Conservation (phyloP, 768 basidiomycete genomes). For the Mycena belliarum region DNA sequence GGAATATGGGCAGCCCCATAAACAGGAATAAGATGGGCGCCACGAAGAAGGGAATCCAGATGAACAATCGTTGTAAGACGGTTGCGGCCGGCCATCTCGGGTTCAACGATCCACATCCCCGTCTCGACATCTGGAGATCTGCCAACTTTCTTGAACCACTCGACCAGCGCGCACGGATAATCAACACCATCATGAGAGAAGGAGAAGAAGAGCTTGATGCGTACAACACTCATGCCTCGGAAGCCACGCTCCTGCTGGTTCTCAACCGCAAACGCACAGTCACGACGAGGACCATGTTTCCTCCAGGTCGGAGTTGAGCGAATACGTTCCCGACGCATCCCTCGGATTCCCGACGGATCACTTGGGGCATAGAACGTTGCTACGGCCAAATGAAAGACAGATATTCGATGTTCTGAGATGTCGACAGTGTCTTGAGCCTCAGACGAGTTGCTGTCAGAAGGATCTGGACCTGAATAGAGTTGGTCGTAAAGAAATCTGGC, state of each 20-base stretch:
- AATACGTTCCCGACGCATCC: constrained; percentile 26
- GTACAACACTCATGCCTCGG: constrained; percentile 22
- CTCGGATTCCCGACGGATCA: constrained; percentile 22
- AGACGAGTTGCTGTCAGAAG: neutral
- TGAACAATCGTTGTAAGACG: constrained; percentile 13
- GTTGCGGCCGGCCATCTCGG: neutral
- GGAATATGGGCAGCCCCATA: constrained; percentile 13
- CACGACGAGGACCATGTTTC: constrained; percentile 12
- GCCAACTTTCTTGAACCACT: constrained; percentile 27
- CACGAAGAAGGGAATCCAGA: constrained; percentile 22
- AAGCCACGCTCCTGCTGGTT: constrained; percentile 18
- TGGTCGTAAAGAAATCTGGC: constrained; percentile 26
- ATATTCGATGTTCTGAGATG: neutral
- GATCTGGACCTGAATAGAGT: constrained; percentile 2
- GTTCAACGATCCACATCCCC: constrained; percentile 29
- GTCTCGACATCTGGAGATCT: constrained; percentile 20
- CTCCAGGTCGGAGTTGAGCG: constrained; percentile 24
- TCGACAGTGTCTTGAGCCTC: constrained; percentile 5
- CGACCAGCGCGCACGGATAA: constrained; percentile 29
- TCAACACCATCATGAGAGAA: constrained; percentile 16
- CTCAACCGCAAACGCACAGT: constrained; percentile 22
- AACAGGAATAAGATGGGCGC: constrained; percentile 24
- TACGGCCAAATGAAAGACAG: constrained; percentile 24
- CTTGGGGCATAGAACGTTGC: constrained; percentile 26
- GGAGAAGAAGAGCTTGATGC: constrained; percentile 25